These are phyloP conservation scores for Domatiomyces globalis DNA, from an alignment of 2,329 filamentous ascomycete species.

Conservation along the genomic window DNA sequence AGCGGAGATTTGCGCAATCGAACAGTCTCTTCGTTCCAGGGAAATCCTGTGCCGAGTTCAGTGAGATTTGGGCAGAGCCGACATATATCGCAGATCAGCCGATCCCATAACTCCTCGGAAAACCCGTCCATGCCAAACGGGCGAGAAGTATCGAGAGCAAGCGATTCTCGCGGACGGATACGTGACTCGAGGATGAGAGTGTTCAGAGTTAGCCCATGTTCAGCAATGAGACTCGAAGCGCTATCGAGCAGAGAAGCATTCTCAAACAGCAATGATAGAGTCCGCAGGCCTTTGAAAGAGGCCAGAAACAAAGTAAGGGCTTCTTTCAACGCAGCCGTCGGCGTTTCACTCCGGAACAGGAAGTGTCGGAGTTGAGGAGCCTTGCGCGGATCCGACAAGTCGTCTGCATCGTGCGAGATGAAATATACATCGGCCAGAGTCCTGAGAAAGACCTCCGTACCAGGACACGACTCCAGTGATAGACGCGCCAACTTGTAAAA, in stretches of 20 bases:
- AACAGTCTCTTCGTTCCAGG: conserved; percentile 18
- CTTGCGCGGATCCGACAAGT: conserved; percentile 3
- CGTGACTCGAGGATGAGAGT: conserved; percentile 17
- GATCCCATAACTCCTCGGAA: conserved; percentile 17
- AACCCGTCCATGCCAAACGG: conserved; percentile 18
- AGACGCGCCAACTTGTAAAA: conserved; percentile 14
- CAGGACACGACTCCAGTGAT: conserved; percentile 15
- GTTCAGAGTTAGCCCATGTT: conserved; percentile 15
- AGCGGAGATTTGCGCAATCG: conserved; percentile 14
- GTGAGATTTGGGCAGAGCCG: conserved; percentile 15
- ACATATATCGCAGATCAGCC: conserved; percentile 16
- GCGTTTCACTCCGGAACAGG: conserved; percentile 15
- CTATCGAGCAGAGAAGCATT: conserved; percentile 15
- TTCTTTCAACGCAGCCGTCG: conserved; percentile 11
- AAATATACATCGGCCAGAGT: conserved; percentile 11
- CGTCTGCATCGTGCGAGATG: conserved; percentile 9
- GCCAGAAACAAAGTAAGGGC: conserved; percentile 12
- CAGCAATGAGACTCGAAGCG: conserved; percentile 10
- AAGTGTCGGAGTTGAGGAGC: conserved; percentile 12
- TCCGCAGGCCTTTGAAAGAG: conserved; percentile 16
- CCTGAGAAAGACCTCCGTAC: conserved; percentile 12
- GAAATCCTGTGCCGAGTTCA: conserved; percentile 17
- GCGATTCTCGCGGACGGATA: conserved; percentile 17
- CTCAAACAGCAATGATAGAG: conserved; percentile 16
- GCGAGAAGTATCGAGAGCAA: conserved; percentile 16